Evolutionary conservation across 208 protist species (phyloP).

Genomic region (Vickermania spadyakhi): DNA sequence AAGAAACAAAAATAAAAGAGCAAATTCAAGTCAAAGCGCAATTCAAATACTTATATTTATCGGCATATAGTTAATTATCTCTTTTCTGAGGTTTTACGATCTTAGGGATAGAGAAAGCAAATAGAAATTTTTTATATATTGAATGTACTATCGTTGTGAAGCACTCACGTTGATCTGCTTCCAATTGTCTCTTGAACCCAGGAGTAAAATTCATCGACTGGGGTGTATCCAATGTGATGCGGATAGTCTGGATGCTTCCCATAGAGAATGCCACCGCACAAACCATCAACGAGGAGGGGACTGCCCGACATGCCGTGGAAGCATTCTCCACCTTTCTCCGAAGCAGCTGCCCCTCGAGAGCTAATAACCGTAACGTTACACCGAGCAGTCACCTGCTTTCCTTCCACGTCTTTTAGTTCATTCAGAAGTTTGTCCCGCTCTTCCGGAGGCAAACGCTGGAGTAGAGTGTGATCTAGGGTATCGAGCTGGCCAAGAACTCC

Average conservation of each 20-base stretch:
- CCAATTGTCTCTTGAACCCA: slow-evolving; percentile 28
- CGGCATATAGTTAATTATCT: too few relatives aligned
- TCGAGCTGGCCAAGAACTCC: slow-evolving; percentile 58
- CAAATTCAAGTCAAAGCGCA: slow-evolving; percentile 1
- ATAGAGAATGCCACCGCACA: slow-evolving; percentile 59
- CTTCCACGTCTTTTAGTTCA: slow-evolving; percentile 45
- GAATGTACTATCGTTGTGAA: too few relatives aligned
- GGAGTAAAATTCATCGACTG: slow-evolving; percentile 21
- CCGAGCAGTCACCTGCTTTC: slow-evolving; percentile 27
- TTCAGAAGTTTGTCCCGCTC: slow-evolving; percentile 44
- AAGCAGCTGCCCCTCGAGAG: slow-evolving; percentile 14
- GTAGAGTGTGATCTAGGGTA: slow-evolving; percentile 61
- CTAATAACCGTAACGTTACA: slow-evolving; percentile 32
- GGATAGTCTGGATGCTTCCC: slow-evolving; percentile 44
- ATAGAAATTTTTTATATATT: too few relatives aligned
- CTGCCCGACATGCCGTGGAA: slow-evolving; percentile 79
- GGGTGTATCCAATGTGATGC: slow-evolving; percentile 42
- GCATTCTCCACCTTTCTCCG: slow-evolving; percentile 19
- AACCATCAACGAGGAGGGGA: slow-evolving; percentile 25
- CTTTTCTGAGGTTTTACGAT: too few relatives aligned
- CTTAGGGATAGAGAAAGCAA: too few relatives aligned
- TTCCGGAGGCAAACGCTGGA: slow-evolving; percentile 25
- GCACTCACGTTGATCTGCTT: too few relatives aligned
- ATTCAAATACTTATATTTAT: too few relatives aligned
- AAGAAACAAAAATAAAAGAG: slow-evolving; percentile 11